Percentiles rank a stretch among this genome's conserved stretches.
These are phyloP conservation scores for Ceratocystis destructans DNA, from an alignment of 2,329 filamentous ascomycete species.

Conservation along the genomic window DNA sequence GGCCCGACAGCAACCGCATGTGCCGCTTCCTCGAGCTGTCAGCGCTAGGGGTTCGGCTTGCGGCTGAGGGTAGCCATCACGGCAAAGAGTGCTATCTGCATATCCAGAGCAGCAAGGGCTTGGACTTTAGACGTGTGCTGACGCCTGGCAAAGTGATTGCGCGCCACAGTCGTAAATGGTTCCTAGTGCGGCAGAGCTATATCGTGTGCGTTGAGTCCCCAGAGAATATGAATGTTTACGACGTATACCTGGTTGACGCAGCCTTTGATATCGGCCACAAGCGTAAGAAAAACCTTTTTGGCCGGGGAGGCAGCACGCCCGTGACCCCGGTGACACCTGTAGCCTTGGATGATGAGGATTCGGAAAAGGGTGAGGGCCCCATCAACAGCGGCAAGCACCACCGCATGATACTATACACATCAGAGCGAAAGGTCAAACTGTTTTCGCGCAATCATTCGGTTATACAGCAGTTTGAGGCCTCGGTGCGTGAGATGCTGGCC, in stretches of 20 bases:
- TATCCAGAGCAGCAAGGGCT: conserved; percentile 79
- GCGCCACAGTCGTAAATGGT: conserved; percentile 89
- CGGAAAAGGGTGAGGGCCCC: conserved; percentile 18
- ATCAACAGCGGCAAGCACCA: conserved; percentile 48
- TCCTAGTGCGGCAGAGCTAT: conserved; percentile 93
- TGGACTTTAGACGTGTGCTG: conserved; percentile 71
- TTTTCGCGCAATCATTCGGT: conserved; percentile 83
- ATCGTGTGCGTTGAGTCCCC: conserved; percentile 97
- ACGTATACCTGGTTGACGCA: conserved; percentile 91
- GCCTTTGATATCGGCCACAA: conserved; percentile 74
- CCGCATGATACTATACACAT: conserved; percentile 73
- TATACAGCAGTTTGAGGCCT: conserved; percentile 84
- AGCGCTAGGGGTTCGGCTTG: conserved; percentile 80
- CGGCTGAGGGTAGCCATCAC: conserved; percentile 91
- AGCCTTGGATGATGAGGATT: conserved; percentile 16
- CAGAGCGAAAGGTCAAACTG: conserved; percentile 81
- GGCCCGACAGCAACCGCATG: conserved; percentile 84
- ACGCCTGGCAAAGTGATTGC: conserved; percentile 66
- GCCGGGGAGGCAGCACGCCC: conserved; percentile 25
- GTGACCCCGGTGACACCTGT: conserved; percentile 13
- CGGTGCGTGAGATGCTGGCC: conserved; percentile 70
- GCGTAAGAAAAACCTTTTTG: conserved; percentile 42
- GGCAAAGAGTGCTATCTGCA: conserved; percentile 92
- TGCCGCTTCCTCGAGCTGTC: conserved; percentile 95
- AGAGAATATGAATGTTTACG: conserved; percentile 96